Conservation (phyloP, 768 basidiomycete species). For the Podaxis carcinomalis region DNA sequence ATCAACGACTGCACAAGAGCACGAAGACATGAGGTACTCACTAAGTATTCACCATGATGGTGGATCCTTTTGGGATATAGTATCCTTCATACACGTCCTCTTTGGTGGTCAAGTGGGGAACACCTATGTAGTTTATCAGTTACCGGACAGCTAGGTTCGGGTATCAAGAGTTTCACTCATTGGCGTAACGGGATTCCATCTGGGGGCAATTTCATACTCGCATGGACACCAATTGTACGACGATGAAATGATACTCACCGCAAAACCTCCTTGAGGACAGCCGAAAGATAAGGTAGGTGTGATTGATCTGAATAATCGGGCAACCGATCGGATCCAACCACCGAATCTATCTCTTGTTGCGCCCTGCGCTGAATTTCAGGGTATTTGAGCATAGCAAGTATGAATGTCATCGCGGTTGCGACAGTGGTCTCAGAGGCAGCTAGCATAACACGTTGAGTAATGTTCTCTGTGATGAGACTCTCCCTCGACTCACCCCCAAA, state of each 20-base stretch:
- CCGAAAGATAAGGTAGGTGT: slow-evolving; percentile 15
- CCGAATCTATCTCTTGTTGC: slow-evolving; percentile 20
- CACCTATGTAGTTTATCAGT: background rate
- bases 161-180: background rate
- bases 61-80: background rate
- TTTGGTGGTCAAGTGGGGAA: background rate
- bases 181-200: background rate
- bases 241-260: slow-evolving; percentile 7
- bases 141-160: background rate
- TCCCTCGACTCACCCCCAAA: background rate
- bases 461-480: background rate
- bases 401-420: background rate
- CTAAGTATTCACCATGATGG: background rate
- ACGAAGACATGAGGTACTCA: background rate
- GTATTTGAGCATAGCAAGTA: slow-evolving; percentile 7
- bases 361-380: slow-evolving; percentile 16
- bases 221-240: background rate
- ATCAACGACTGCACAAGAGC: background rate
- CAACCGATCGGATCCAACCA: slow-evolving; percentile 14
- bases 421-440: background rate
- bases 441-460: background rate
- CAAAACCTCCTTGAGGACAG: slow-evolving; percentile 17
- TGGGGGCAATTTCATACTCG: background rate
- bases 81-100: slow-evolving; percentile 3
- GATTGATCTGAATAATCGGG: slow-evolving; percentile 17